Base-by-base conservation (phyloP, 169 alveolate genomes). In the Cryptosporidium tyzzeri region DNA sequence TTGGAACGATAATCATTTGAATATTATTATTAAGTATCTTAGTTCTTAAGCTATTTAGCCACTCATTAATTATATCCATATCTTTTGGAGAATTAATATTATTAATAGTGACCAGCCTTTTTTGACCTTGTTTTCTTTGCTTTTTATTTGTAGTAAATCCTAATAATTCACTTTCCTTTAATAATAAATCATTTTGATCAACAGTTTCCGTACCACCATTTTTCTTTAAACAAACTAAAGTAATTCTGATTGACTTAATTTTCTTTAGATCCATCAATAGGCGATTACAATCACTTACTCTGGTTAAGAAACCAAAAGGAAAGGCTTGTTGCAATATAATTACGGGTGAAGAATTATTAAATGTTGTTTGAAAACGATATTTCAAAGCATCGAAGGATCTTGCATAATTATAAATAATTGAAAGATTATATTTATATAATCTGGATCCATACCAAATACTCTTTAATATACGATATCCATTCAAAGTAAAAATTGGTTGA, bases 301-400 rank as follows among this genome's bases (percentile, higher is more conserved):
- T 65, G 33, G 89, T 65, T n/a, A 80, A 44, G 70, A 80, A 80
- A 2, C 89, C 89, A 41, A 80, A 65, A 62, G 89, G 89, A 80
- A 80, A 80, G 14, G 89, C 71, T 31, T 80, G 89, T 23, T 80
- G 89, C n/a, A 80, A 59, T 26, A 80, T 80, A 14, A 80, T 37
- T 16, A 80, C 89, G 0, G 89, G 89, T 14, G 89, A 59, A 26
- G 67, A 21, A 48, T 41, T 48, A 10, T 48, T 39, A 65, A 80
- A 80, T 1, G 51, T 12, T 23, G 21, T 59, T 48, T 61, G 68
- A 44, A 44, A 80, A n/a, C 89, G 89, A 39, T 44, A 80, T 39
- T 41, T 80, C 14, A 80, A 26, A n/a, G 73, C 51, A 29, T 80
- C 65, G 45, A 80, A 80, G 1, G 68, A 69, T 41, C 59, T 41